These are phyloP conservation scores for Ceratobasidium sp. DNA, from an alignment of 1,284 basidiomycete genomes.

Conservation along the genomic window DNA sequence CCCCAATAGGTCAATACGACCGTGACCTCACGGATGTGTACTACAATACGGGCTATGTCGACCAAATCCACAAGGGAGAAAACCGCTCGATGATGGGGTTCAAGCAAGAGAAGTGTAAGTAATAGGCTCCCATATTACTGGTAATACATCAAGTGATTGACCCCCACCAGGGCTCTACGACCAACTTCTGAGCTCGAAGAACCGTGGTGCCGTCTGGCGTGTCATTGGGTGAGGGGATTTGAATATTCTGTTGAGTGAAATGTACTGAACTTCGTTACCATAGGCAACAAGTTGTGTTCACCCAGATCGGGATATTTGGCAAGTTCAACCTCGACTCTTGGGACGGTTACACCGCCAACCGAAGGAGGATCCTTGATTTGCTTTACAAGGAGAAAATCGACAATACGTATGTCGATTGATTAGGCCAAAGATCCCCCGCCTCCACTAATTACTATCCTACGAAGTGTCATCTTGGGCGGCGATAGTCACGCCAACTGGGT, in stretches of 20 bases:
- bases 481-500: slow-evolving; percentile 76
- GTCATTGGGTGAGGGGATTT: slow-evolving; percentile 62
- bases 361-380: slow-evolving; percentile 67
- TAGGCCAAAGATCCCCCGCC: neutral
- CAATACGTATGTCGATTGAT: slow-evolving; percentile 57
- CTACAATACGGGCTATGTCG: slow-evolving; percentile 63
- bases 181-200: slow-evolving; percentile 62
- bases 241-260: neutral
- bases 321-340: slow-evolving; percentile 63
- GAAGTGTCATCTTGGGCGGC: slow-evolving; percentile 64
- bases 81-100: slow-evolving; percentile 68
- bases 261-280: slow-evolving; percentile 20
- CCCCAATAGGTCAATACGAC: slow-evolving; percentile 66
- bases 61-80: slow-evolving; percentile 17
- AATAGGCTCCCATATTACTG: slow-evolving; percentile 33
- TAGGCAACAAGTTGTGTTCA: slow-evolving; percentile 69
- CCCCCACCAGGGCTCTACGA: slow-evolving; percentile 63
- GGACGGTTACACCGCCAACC: slow-evolving; percentile 71
- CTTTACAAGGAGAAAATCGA: slow-evolving; percentile 65
- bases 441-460: neutral
- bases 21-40: slow-evolving; percentile 71
- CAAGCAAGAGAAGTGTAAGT: slow-evolving; percentile 66
- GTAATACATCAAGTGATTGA: neutral
- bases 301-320: slow-evolving; percentile 60
- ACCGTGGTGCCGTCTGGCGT: slow-evolving; percentile 67